These are phyloP conservation scores for Tolypocladium amazonense DNA, from an alignment of 2,329 filamentous ascomycete genomes.

Conservation along the genomic window DNA sequence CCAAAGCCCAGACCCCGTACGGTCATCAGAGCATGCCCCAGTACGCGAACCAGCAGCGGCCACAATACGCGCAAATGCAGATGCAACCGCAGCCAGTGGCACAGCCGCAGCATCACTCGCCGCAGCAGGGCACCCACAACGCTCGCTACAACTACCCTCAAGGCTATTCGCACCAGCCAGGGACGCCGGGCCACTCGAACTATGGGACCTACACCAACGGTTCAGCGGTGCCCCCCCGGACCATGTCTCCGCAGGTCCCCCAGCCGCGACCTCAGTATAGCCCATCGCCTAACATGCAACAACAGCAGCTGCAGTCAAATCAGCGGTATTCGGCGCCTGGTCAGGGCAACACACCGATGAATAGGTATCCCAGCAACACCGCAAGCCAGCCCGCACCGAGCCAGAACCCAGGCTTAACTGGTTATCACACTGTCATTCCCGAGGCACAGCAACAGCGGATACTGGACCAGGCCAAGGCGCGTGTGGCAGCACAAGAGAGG, in stretches of 20 bases:
- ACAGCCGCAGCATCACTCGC: neutral
- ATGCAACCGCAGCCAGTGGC: conserved; percentile 1
- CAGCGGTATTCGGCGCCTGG: conserved; percentile 21
- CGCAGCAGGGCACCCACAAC: conserved; percentile 28
- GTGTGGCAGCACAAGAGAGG: conserved; percentile 33
- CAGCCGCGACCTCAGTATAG: conserved; percentile 25
- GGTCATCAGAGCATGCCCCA: conserved; percentile 39
- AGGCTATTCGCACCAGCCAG: conserved; percentile 24
- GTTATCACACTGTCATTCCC: conserved; percentile 38
- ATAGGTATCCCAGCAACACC: conserved; percentile 21
- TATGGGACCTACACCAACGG: conserved; percentile 33
- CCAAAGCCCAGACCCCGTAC: conserved; percentile 41
- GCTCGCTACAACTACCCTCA: conserved; percentile 31
- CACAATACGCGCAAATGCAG: conserved; percentile 29
- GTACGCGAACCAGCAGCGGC: conserved; percentile 35
- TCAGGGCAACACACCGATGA: conserved; percentile 19
- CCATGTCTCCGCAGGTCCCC: conserved; percentile 33
- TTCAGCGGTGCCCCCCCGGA: conserved; percentile 25
- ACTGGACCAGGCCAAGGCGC: conserved; percentile 38
- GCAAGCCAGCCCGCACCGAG: conserved; percentile 16
- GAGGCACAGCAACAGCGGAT: conserved; percentile 39
- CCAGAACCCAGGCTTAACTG: conserved; percentile 28
- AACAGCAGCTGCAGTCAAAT: conserved; percentile 9
- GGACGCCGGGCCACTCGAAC: conserved; percentile 24
- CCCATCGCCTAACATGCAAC: conserved; percentile 26